These are phyloP conservation scores for Suhomyces tanzawaensis DNA, from an alignment of 805 yeast species.

Conservation along the genomic window DNA sequence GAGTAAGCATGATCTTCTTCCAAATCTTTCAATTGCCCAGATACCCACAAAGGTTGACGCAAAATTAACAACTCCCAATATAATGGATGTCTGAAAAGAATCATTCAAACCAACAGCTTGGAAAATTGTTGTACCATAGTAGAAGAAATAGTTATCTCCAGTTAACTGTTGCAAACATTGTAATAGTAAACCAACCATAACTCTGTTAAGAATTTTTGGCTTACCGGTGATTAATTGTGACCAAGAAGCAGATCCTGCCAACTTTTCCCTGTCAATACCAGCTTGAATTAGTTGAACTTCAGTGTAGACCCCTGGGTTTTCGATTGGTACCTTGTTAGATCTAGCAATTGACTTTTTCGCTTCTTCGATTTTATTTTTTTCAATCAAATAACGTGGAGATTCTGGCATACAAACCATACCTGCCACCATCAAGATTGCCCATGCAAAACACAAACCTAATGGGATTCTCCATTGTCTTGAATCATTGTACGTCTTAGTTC, in stretches of 20 bases:
- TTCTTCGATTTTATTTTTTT: conserved; percentile 46
- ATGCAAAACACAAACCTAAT: conserved; percentile 46
- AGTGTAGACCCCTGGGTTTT: conserved; percentile 52
- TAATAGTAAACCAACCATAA: conserved; percentile 55
- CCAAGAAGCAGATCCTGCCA: conserved; percentile 69
- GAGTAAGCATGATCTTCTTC: conserved; percentile 48
- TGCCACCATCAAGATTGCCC: conserved; percentile 46
- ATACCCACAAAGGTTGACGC: conserved; percentile 54
- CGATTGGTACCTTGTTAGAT: conserved; percentile 54
- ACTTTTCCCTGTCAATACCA: conserved; percentile 58
- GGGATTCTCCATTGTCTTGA: conserved; percentile 70
- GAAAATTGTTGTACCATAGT: conserved; percentile 59
- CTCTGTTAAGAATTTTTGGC: conserved; percentile 58
- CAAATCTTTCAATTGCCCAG: conserved; percentile 48
- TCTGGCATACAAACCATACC: conserved; percentile 66
- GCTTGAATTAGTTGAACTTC: conserved; percentile 57
- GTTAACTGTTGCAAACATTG: conserved; percentile 60
- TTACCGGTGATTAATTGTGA: conserved; percentile 58
- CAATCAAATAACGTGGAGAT: conserved; percentile 63
- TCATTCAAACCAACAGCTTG: conserved; percentile 48
- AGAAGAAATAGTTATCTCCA: conserved; percentile 65
- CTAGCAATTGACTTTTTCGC: conserved; percentile 55
- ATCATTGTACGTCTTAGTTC: conserved; percentile 51
- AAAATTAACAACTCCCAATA: conserved; percentile 55
- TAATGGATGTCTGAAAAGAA: conserved; percentile 55